Evolutionary conservation across 495 filamentous ascomycete species (phyloP), one percentile per base, ranked within the genome.

Genomic region (Friedmanniomyces endolithicus): DNA sequence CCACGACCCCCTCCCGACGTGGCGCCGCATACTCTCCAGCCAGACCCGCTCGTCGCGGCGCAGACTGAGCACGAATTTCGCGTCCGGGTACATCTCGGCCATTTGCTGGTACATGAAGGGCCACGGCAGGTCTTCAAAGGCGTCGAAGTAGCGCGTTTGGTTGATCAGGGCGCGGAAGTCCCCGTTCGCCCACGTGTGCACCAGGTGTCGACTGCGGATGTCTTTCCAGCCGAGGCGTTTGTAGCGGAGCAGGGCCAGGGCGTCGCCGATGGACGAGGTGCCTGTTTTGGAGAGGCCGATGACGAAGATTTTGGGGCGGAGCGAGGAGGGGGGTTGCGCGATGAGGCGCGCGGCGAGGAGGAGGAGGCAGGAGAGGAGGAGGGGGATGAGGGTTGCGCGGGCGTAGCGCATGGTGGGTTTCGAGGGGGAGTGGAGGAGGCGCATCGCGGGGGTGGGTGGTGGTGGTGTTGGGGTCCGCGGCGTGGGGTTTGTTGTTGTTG

Each of bases 91-190:
- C 50, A 54, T 48, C 27, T 59, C 56, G 14, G 40, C 44, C 50
- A 59, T 47, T 37, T 59, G 47, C 1, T 25, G 33, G 51, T 59
- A 59, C 56, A 59, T 54, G 33, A 53, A 53, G 2, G 56, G 50
- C 56, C 56, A 59, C 1, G 56, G 56, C 43, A 59, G 37, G 37
- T 59, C 56, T 41, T 59, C 56, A 20, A 53, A 59, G 24, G 56
- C 56, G 27, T 59, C 56, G 23, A 39, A 59, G 37, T 59, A 54
- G 16, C 24, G 27, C 20, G 56, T 59, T 41, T 53, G 56, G 11
- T 59, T 39, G 17, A 53, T 53, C 29, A 59, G 44, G 11, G 56
- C 50, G 45, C 22, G 23, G 25, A 17, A 45, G 41, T 59, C 56
- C 1, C 50, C 56, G 25, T 59, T 51, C 1, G 48, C 43, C 41